Evolutionary conservation across 129 eudicot species (phyloP).

Genomic region (Artemisia annua): DNA sequence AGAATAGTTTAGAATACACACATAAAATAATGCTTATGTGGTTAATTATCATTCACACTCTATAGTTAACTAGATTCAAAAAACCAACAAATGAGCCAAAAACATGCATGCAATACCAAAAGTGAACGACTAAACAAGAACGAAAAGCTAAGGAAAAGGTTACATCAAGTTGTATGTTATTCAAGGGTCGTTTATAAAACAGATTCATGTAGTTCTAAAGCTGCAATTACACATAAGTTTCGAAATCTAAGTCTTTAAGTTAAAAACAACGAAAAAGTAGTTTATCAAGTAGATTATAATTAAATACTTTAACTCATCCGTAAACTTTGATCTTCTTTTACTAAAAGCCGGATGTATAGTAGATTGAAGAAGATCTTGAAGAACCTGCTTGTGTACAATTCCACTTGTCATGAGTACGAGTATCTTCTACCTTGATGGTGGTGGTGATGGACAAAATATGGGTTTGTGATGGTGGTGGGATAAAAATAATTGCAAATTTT

Average conservation of each 20-base stretch:
- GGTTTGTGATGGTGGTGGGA: too few relatives aligned
- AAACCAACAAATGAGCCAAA: background rate
- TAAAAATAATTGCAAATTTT: too few relatives aligned
- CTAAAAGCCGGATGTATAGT: background rate
- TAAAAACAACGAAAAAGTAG: slow-evolving; percentile 1
- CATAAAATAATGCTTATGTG: too few relatives aligned
- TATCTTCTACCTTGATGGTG: background rate
- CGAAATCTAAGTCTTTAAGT: slow-evolving; percentile 1
- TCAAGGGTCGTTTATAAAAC: slow-evolving; percentile 10
- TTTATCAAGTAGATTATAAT: background rate
- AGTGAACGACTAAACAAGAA: background rate
- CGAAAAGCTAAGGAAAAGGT: background rate
- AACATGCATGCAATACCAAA: background rate
- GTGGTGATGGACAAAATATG: too few relatives aligned
- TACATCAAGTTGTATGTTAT: background rate
- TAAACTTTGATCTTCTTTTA: background rate
- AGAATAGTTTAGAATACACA: too few relatives aligned
- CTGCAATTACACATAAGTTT: slow-evolving; percentile 2
- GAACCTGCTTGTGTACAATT: background rate
- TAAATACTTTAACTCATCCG: background rate
- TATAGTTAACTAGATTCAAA: too few relatives aligned
- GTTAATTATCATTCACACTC: too few relatives aligned
- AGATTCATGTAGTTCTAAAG: slow-evolving; percentile 12
- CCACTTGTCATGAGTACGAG: background rate
- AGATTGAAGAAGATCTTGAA: slow-evolving; percentile 1